Evolutionary conservation across 2,329 filamentous ascomycete genomes (phyloP), one percentile per base, ranked within the genome.

Genomic region (Sclerotinia spermophila): DNA sequence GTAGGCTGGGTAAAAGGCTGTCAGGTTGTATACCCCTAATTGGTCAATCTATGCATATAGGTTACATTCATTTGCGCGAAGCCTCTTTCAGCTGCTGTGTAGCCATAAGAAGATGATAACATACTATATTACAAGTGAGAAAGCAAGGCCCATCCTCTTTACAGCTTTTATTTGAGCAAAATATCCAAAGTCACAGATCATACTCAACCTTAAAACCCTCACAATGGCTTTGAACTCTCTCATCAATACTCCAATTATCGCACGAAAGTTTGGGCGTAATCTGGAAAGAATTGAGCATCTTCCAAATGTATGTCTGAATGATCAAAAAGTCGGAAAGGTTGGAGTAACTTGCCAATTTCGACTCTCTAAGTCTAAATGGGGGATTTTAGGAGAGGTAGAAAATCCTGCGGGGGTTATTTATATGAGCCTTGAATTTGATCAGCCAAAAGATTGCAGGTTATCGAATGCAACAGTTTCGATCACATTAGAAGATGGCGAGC

Each of bases 341-440:
- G 40, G 40, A 19, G 53, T 67, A 30, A 42, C 21, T n/a, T 67
- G 64, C 24, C 33, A 42, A 33, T 40, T 67, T 3, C 38, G 51
- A 3, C 51, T 55, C 4, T 56, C 64, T 8, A 67, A 56, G 33
- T 55, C 44, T 3, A 38, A 42, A 11, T 67, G 64, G 48, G 48
- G 64, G 10, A n/a, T 67, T 6, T 27, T 55, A 0, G 48, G 67
- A n/a, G 44, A 64, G 11, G 19, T 17, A 35, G 19, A 69, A 65
- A 33, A 42, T 33, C 67, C 58, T 40, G 48, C 59, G 1, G 67
- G 67, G 38, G 38, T 69, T 11, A 65, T 69, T n/a, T 69, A 69
- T 38, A 69, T 69, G 38, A 48, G 27, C 13, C 59, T 69, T 27
- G 48, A n/a, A 55, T 69, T 69, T 33, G 45, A 69, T 42, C 58